phyloP scores from a whole-genome alignment of 2,329 filamentous ascomycete genomes.

The Alternaria consortialis region DNA sequence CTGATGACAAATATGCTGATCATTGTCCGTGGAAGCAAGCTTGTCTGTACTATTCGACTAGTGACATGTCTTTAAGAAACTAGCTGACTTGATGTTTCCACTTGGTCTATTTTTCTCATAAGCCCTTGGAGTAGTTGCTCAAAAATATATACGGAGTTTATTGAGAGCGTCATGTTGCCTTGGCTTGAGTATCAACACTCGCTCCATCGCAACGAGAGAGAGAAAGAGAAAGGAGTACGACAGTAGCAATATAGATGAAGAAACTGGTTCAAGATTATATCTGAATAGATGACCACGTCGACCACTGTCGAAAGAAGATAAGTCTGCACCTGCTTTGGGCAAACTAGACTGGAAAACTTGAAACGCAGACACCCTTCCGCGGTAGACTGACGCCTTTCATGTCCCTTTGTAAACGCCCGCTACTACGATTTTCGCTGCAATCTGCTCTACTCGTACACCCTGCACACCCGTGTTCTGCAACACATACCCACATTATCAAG shows the following conservation, averaged over 20 bases:
- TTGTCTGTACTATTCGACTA: too few relatives aligned
- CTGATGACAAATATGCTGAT: too few relatives aligned
- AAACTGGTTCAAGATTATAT: neutral
- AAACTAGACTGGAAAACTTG: neutral
- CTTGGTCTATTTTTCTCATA: too few relatives aligned
- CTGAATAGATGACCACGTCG: neutral
- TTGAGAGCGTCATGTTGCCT: too few relatives aligned
- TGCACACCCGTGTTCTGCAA: neutral
- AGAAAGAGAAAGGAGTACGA: neutral
- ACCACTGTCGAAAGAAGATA: neutral
- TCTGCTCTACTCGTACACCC: slow-evolving; percentile 8
- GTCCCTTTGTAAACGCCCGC: slow-evolving; percentile 15
- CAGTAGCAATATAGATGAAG: neutral
- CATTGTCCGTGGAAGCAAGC: too few relatives aligned
- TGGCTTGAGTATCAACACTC: too few relatives aligned
- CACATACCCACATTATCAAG: neutral
- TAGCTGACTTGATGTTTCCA: too few relatives aligned
- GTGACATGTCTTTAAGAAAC: too few relatives aligned
- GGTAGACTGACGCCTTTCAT: slow-evolving; percentile 15
- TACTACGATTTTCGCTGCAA: slow-evolving; percentile 6
- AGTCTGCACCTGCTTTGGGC: neutral
- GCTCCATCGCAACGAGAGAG: too few relatives aligned
- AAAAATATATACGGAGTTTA: too few relatives aligned
- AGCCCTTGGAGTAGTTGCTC: too few relatives aligned
- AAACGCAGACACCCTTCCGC: neutral